These are phyloP conservation scores for Cardamine resedifolia DNA, from an alignment of 345 rosid genomes.

Conservation along the genomic window DNA sequence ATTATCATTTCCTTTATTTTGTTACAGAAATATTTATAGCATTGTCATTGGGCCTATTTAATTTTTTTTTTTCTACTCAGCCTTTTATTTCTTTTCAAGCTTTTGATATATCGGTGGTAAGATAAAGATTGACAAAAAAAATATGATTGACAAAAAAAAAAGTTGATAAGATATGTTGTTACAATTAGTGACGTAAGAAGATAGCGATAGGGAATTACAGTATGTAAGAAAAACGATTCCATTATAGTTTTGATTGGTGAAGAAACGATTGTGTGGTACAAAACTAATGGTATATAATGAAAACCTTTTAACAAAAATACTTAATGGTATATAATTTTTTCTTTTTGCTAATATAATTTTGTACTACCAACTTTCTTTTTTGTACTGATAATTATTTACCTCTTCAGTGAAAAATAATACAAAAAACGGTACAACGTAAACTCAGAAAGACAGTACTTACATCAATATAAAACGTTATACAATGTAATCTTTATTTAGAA, in stretches of 20 bases:
- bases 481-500: neutral
- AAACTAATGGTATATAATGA: too few relatives aligned
- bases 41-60: neutral
- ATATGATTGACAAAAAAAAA: too few relatives aligned
- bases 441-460: too few relatives aligned
- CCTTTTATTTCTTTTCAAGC: neutral
- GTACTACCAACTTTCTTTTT: too few relatives aligned
- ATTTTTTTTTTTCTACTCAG: neutral
- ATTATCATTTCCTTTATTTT: neutral
- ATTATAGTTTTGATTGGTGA: neutral
- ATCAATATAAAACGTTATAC: neutral
- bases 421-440: too few relatives aligned
- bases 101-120: neutral
- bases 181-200: neutral
- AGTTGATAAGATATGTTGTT: too few relatives aligned
- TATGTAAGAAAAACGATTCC: neutral
- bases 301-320: too few relatives aligned
- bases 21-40: slow-evolving; percentile 9
- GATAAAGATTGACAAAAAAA: too few relatives aligned
- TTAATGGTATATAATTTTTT: too few relatives aligned
- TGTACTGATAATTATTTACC: too few relatives aligned
- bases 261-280: neutral
- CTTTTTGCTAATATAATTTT: too few relatives aligned
- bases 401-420: too few relatives aligned
- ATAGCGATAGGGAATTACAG: neutral